Conservation (phyloP, 805 yeast genomes). For the Candida sakaeoensis region DNA sequence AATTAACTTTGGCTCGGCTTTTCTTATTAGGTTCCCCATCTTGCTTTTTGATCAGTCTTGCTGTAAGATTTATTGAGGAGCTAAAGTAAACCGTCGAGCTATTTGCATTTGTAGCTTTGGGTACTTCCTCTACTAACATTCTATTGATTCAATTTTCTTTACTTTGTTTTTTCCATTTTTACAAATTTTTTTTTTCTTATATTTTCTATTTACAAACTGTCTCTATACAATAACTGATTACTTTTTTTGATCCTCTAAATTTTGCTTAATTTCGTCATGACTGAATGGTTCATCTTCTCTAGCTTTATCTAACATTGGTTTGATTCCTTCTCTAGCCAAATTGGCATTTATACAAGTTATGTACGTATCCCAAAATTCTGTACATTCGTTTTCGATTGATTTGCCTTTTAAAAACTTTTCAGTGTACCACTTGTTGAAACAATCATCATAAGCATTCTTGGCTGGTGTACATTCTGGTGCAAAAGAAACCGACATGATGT, state of each 20-base stretch:
- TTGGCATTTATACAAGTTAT: conserved; percentile 79
- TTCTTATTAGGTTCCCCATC: conserved; percentile 18
- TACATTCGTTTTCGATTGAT: conserved; percentile 78
- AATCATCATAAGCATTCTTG: conserved; percentile 83
- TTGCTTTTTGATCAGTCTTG: conserved; percentile 26
- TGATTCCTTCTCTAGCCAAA: conserved; percentile 69
- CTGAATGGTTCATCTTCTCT: conserved; percentile 82
- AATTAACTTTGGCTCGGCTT: conserved; percentile 41
- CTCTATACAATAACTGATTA: neutral
- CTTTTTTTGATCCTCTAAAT: conserved; percentile 7
- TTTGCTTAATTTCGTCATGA: conserved; percentile 28
- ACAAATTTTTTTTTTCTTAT: neutral
- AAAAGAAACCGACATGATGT: conserved; percentile 62
- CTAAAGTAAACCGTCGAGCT: conserved; percentile 37
- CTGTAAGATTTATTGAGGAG: conserved; percentile 39
- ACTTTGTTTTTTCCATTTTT: no score
- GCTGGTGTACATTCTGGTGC: conserved; percentile 95
- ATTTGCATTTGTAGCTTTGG: conserved; percentile 27
- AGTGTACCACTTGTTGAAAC: conserved; percentile 93
- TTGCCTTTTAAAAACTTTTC: conserved; percentile 66
- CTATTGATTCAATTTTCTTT: no score
- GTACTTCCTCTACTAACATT: conserved; percentile 45
- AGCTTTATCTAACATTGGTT: conserved; percentile 83
- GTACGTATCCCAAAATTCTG: conserved; percentile 83
- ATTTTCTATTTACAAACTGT: conserved; percentile 1